Evolutionary conservation across 2,329 filamentous ascomycete genomes (phyloP).

Genomic region (Trichoderma oligosporum): DNA sequence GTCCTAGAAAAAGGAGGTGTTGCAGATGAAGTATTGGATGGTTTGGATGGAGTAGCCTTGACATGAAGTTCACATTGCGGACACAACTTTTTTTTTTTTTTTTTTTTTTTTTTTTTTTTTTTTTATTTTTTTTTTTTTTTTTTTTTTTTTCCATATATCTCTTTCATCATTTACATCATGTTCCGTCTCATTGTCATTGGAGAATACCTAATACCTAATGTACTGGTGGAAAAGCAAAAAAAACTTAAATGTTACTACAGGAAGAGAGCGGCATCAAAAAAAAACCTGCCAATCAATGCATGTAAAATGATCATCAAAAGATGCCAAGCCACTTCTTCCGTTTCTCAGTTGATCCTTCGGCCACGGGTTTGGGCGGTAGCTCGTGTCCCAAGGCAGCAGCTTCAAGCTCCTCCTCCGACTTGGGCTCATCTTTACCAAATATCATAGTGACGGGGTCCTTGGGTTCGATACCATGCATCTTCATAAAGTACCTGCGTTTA

Average conservation of each 20-base stretch:
- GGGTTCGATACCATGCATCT: conserved; percentile 76
- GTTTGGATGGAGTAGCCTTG: conserved; percentile 71
- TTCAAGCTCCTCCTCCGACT: conserved; percentile 37
- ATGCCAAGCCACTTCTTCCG: conserved; percentile 81
- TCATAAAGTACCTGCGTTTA: conserved; percentile 80
- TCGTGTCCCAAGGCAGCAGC: conserved; percentile 37
- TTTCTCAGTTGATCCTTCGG: conserved; percentile 26
- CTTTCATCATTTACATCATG: conserved; percentile 14
- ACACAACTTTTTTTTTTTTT: background rate
- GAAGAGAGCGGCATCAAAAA: background rate
- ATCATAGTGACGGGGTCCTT: conserved; percentile 51
- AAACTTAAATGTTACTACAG: conserved; percentile 3
- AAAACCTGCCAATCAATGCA: conserved; percentile 6
- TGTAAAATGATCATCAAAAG: conserved; percentile 48
- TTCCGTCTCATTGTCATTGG: background rate
- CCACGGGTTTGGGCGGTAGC: conserved; percentile 28
- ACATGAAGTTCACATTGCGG: conserved; percentile 36
- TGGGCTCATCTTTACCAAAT: conserved; percentile 37
- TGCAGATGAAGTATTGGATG: conserved; percentile 80
- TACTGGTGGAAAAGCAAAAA: background rate
- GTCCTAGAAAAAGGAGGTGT: conserved; percentile 75
- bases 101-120: background rate
- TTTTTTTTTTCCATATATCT: too few species aligned
- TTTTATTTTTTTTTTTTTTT: background rate
- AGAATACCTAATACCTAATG: conserved; percentile 10